Base-by-base conservation (phyloP, 345 rosid genomes). In the Gossypium rotundifolium region DNA sequence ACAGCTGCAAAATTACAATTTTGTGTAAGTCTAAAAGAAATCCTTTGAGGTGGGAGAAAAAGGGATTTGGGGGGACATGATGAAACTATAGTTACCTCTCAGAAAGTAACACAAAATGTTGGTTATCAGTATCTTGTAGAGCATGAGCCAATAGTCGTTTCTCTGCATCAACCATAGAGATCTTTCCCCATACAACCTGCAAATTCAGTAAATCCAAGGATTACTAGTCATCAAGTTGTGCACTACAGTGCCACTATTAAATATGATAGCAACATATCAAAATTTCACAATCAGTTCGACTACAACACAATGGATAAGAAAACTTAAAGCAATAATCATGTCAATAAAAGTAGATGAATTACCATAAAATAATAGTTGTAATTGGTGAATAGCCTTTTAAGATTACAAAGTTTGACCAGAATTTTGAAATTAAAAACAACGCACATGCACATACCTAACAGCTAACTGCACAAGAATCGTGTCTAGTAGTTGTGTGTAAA, bases 101-200 rank as follows among this genome's bases (percentile, higher is more conserved):
- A 74, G 98, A 96, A 72, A 96, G 98, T 75, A 96, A 87, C 74
- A 96, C 93, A 86, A 96, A 96, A 80, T 91, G 99, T 78, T 89
- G 97, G 78, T 96, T 96, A 45, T 93, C 93, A 74, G 89, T 90
- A 87, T 96, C 97, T 78, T 84, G 76, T 49, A 96, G 90, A 81
- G 99, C 99, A 59, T 79, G 85, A 5, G 95, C 99, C 76, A 96
- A 72, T 69, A 96, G 87, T 65, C 99, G 84, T 78, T 83, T 90
- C 89, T 96, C 99, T 2, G 99, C 99, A 84, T 93, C 97, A 83
- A 96, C 84, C 99, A 96, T 96, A 17, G 99, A 90, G 40, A 96
- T 91, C 79, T 88, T 91, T 69, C 99, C 99, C 99, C 99, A 96
- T 7, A 90, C 85, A 64, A 96, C 98, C 97, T 96, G 74, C 60